Conservation (phyloP, 2,329 filamentous ascomycete species). For the Penicillium digitatum region DNA sequence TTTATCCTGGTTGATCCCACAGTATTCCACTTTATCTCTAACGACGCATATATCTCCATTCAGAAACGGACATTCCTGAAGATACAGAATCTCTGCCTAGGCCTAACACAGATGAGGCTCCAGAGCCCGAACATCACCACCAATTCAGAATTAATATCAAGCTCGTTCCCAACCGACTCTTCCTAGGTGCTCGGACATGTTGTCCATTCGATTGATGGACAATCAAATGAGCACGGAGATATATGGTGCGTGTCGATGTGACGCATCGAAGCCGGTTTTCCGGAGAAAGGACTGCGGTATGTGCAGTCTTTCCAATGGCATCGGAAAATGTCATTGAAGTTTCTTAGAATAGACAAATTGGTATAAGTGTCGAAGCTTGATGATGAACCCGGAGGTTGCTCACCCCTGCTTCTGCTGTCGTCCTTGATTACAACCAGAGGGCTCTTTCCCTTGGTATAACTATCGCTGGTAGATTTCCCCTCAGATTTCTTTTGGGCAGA, state of each 20-base stretch:
- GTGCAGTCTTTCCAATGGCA: neutral
- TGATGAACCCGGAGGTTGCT: neutral
- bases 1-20: no score
- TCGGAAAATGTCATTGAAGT: neutral
- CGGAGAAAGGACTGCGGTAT: neutral
- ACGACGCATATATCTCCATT: no score
- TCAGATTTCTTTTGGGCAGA: neutral
- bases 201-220: conserved; percentile 1
- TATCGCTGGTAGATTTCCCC: no score
- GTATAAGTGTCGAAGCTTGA: neutral
- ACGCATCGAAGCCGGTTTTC: neutral
- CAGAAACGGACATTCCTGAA: neutral
- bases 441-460: neutral
- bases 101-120: neutral
- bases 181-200: neutral
- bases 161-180: neutral
- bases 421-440: neutral
- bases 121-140: neutral
- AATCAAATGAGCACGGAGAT: neutral
- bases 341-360: neutral
- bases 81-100: neutral
- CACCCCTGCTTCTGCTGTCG: neutral
- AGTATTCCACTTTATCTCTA: no score
- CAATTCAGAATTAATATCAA: neutral
- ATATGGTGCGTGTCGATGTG: conserved; percentile 2